Evolutionary conservation across 1,139 yeast genomes (phyloP).

Genomic region (Hansenula lynferdii): DNA sequence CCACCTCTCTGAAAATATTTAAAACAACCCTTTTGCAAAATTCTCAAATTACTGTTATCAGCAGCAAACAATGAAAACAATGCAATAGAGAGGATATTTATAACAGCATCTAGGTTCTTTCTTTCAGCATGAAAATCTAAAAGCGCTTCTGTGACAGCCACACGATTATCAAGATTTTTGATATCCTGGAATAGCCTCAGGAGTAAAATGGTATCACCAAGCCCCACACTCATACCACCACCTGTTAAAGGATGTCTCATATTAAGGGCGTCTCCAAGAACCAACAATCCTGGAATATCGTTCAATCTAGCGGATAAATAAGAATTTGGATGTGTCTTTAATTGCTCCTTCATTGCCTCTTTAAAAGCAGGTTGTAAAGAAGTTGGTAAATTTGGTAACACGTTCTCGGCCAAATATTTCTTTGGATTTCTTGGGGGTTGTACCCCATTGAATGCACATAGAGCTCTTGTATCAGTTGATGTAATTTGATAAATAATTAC

Average conservation of each 20-base stretch:
- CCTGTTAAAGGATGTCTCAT: constrained; percentile 99
- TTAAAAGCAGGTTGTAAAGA: constrained; percentile 60
- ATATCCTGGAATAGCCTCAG: constrained; percentile 55
- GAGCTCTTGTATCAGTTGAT: constrained; percentile 75
- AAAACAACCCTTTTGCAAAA: constrained; percentile 87
- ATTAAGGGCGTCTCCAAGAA: constrained; percentile 91
- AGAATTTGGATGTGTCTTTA: constrained; percentile 92
- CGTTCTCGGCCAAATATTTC: constrained; percentile 52
- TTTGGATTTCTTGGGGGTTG: constrained; percentile 71
- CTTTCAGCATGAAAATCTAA: constrained; percentile 70
- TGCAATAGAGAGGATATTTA: constrained; percentile 89
- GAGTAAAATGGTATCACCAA: constrained; percentile 76
- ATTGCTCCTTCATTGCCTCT: constrained; percentile 47
- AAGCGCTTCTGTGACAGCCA: constrained; percentile 48
- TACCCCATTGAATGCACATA: constrained; percentile 79
- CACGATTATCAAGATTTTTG: constrained; percentile 56
- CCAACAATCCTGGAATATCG: constrained; percentile 68
- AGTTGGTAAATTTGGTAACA: constrained; percentile 68
- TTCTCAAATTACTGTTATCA: constrained; percentile 54
- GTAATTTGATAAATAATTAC: constrained; percentile 84
- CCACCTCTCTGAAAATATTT: constrained; percentile 84
- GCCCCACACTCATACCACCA: constrained; percentile 98
- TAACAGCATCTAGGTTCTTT: constrained; percentile 74
- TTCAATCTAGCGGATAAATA: constrained; percentile 72
- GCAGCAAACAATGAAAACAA: constrained; percentile 90